A percentile compares a stretch with the other conserved stretches of the same genome.
Conservation (phyloP, 2,329 filamentous ascomycete genomes). For the Hymenoscyphus infarciens region DNA sequence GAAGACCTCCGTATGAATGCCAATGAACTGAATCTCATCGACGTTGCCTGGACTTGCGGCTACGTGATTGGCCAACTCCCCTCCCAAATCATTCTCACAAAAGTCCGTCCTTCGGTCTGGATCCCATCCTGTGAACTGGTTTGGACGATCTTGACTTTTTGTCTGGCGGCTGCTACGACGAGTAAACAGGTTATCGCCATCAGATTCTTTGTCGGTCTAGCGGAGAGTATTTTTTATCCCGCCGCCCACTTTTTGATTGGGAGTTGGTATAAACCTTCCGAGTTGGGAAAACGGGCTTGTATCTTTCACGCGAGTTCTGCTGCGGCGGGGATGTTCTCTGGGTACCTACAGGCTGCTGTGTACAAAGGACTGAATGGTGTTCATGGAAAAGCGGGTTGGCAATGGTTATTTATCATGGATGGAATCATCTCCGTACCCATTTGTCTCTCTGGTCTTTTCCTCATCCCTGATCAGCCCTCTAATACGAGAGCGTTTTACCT, state of each 20-base stretch:
- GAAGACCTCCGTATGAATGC: conserved; percentile 45
- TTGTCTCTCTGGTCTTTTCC: conserved; percentile 31
- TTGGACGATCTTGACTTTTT: conserved; percentile 37
- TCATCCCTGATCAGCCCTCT: conserved; percentile 31
- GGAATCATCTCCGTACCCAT: conserved; percentile 37
- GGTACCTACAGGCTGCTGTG: conserved; percentile 43
- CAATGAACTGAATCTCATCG: conserved; percentile 40
- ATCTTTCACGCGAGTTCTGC: conserved; percentile 41
- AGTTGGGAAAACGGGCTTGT: conserved; percentile 42
- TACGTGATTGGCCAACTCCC: conserved; percentile 50
- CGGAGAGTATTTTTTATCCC: conserved; percentile 30
- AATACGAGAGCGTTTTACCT: conserved; percentile 31
- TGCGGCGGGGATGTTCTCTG: conserved; percentile 42
- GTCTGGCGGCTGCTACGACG: conserved; percentile 38
- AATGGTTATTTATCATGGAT: conserved; percentile 47
- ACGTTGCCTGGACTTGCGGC: conserved; percentile 47
- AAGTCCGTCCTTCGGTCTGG: conserved; percentile 42
- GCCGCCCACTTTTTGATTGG: conserved; percentile 36
- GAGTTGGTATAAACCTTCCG: conserved; percentile 43
- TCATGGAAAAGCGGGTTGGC: conserved; percentile 41
- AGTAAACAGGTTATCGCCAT: conserved; percentile 37
- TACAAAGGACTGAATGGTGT: conserved; percentile 40
- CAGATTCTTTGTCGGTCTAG: conserved; percentile 43
- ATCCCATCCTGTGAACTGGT: conserved; percentile 41
- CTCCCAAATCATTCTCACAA: conserved; percentile 40